phyloP scores from a whole-genome alignment of 345 rosid genomes.

The Alliaria petiolata region DNA sequence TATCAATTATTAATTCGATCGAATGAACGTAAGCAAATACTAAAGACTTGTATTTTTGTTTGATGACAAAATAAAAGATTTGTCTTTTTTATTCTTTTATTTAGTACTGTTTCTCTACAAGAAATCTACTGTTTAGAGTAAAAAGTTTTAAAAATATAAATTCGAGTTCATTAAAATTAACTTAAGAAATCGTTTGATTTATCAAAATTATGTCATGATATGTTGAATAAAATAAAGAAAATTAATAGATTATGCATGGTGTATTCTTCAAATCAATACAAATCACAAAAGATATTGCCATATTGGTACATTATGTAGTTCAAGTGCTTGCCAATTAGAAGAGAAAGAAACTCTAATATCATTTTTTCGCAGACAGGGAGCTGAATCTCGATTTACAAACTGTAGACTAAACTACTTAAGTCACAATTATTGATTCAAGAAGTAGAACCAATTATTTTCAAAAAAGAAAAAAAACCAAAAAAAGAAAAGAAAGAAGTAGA shows the following conservation, averaged over 20 bases:
- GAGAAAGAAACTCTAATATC: too few species aligned
- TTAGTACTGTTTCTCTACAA: neutral
- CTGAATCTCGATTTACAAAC: too few species aligned
- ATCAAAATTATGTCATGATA: neutral
- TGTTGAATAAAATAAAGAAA: neutral
- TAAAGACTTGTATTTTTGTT: neutral
- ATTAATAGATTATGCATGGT: neutral
- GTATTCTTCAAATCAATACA: neutral
- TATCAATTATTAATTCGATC: neutral
- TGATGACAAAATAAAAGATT: neutral
- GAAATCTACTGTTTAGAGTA: neutral
- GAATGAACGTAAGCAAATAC: neutral
- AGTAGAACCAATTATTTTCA: too few species aligned
- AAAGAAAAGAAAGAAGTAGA: too few species aligned
- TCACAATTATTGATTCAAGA: accelerated
- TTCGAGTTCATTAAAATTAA: neutral
- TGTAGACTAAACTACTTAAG: neutral
- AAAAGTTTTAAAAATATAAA: too few species aligned
- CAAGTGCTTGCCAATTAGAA: too few species aligned
- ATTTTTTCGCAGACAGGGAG: too few species aligned
- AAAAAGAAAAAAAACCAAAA: too few species aligned
- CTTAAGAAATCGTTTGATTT: too few species aligned
- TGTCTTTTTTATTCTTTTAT: neutral
- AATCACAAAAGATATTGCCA: too few species aligned
- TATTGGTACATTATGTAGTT: too few species aligned